phyloP scores from a whole-genome alignment of 192 early-diverging fungal species.

The Gonapodya prolifera region DNA sequence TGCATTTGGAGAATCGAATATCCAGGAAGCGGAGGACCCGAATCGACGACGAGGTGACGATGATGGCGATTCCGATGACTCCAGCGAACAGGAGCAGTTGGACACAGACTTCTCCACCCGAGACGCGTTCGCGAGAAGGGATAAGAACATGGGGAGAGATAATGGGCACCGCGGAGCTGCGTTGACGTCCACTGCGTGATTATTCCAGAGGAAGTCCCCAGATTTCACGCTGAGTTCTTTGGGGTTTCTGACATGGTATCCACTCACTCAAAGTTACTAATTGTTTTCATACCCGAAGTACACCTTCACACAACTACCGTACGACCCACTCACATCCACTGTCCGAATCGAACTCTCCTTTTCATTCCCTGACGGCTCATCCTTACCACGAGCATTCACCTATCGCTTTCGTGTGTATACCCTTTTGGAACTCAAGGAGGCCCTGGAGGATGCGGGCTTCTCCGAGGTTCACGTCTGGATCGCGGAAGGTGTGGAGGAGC shows the following conservation, averaged over 20 bases:
- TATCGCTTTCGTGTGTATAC: slow-evolving; percentile 29
- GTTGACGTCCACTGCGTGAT: no score
- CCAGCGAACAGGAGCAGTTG: slow-evolving; percentile 23
- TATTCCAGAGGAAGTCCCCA: no score
- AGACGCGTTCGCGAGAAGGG: slow-evolving; percentile 5
- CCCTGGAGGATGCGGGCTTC: slow-evolving; percentile 38
- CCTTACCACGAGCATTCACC: slow-evolving; percentile 21
- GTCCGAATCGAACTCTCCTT: slow-evolving; percentile 21
- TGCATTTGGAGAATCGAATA: slow-evolving; percentile 3
- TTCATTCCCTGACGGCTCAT: slow-evolving; percentile 27
- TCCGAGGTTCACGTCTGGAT: slow-evolving; percentile 22
- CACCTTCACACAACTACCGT: slow-evolving; percentile 24
- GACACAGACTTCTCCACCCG: slow-evolving; percentile 13
- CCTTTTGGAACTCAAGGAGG: slow-evolving; percentile 28
- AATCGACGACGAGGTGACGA: slow-evolving; percentile 3
- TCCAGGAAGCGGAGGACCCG: slow-evolving; percentile 9
- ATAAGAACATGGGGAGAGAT: no score
- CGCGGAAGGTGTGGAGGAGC: no score
- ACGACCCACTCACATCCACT: slow-evolving; percentile 18
- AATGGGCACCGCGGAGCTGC: no score
- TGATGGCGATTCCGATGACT: slow-evolving; percentile 19
- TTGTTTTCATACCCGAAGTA: slow-evolving; percentile 19
- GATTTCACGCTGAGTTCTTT: no score
- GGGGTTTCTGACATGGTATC: no score
- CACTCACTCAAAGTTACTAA: no score